Evolutionary conservation across 1,284 basidiomycete genomes (phyloP), one percentile per base, ranked within the genome.

Genomic region (Ustilago sp.): DNA sequence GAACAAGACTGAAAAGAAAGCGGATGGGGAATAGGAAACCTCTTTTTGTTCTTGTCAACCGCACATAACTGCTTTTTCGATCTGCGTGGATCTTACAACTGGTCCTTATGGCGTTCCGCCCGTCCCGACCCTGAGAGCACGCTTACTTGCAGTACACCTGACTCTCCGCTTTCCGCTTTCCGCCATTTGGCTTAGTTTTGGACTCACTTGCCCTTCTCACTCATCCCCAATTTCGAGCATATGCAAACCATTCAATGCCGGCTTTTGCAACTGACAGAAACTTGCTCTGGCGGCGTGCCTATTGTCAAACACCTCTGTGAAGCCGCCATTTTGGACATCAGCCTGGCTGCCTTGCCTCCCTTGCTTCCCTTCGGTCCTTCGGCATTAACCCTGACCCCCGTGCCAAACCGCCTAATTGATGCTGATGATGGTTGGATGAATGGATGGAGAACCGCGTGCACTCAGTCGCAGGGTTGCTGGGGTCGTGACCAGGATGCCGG

Each of bases 21-120:
- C 3, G 23, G 23, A 28, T 28, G 23, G 23, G 23, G 23, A 28
- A 28, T 28, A 28, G 23, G 23, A 54, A 34, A 13, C 19, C n/a
- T 41, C 39, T 41, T 41, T 13, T 15, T 41, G 11, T 7, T 17
- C n/a, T 45, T 59, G 34, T 48, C 45, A 48, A 59, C 57, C 57
- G 57, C 57, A 4, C n/a, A 32, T 13, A 50, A 59, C 57, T 47
- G 57, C 57, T 17, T 45, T 50, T 59, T 59, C 47, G 57, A 59
- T 59, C 57, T 28, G 57, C 47, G 45, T 59, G 57, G 45, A 59
- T 38, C 12, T n/a, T 38, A n/a, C 34, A 36, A 34, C 34, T 47
- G 34, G 23, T 41, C 15, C 28, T 28, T 50, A 23, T 50, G 23
- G 3, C 13, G n/a, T 31, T 50, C 28, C 28, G 48, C 48, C 28